phyloP scores from a whole-genome alignment of 2,329 filamentous ascomycete species.

The Sordariomycetes sp. region DNA sequence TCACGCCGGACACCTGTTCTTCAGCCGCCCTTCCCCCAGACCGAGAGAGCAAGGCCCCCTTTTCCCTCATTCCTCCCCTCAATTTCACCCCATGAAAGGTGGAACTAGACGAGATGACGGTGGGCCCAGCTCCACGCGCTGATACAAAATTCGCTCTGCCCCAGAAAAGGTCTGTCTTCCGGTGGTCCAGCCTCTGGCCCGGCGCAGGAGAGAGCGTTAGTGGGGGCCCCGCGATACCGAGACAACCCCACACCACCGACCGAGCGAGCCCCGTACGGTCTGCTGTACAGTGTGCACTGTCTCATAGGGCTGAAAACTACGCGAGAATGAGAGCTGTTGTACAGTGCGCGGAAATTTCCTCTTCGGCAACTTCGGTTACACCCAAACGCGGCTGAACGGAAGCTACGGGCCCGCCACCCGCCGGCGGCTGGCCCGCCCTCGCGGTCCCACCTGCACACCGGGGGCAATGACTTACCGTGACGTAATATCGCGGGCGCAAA shows the following conservation, averaged over 20 bases:
- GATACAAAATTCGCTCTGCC: neutral
- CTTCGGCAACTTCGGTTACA: neutral
- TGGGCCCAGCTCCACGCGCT: neutral
- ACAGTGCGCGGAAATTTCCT: neutral
- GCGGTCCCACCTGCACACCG: neutral
- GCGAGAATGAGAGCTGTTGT: neutral
- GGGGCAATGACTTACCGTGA: neutral
- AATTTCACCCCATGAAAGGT: neutral
- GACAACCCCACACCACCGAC: neutral
- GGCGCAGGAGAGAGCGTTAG: neutral
- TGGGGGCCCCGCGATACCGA: neutral
- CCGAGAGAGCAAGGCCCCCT: no score
- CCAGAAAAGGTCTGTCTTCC: neutral
- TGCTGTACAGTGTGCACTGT: neutral
- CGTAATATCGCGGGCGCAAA: neutral
- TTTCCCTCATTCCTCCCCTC: no score
- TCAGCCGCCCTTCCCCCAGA: no score
- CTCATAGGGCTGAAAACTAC: neutral
- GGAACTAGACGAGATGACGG: neutral
- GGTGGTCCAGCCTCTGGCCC: neutral
- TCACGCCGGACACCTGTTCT: no score
- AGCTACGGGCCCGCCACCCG: neutral
- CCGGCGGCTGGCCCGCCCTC: neutral
- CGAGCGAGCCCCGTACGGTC: neutral
- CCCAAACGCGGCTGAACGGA: neutral